These are phyloP conservation scores for Trichoderma guizhouense DNA, from an alignment of 2,329 filamentous ascomycete genomes.

Conservation along the genomic window DNA sequence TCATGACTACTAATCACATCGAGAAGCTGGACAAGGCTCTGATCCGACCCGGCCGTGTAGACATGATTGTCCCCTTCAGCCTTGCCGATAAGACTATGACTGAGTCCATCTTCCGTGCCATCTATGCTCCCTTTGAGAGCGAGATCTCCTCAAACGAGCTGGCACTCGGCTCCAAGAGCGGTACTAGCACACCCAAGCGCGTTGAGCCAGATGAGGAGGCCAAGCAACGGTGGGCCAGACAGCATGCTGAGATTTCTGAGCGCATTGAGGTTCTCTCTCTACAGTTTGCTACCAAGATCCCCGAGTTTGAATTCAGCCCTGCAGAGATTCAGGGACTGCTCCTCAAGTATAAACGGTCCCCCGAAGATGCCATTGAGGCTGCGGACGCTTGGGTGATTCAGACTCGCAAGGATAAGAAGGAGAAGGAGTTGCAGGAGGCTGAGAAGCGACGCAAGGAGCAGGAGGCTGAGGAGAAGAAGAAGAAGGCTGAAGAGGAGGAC, in stretches of 20 bases:
- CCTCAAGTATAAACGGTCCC: constrained; percentile 53
- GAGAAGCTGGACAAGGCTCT: constrained; percentile 61
- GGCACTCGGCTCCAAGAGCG: constrained; percentile 13
- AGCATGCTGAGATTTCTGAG: constrained; percentile 36
- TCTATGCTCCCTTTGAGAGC: constrained; percentile 52
- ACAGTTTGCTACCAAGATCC: constrained; percentile 50
- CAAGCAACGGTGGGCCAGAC: constrained; percentile 28
- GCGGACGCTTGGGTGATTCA: constrained; percentile 49
- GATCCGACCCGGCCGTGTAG: constrained; percentile 60
- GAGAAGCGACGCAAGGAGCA: constrained; percentile 39
- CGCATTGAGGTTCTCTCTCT: constrained; percentile 45
- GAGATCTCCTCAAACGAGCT: constrained; percentile 21
- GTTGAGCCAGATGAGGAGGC: constrained; percentile 31
- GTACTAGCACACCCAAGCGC: constrained; percentile 18
- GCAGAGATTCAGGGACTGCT: constrained; percentile 60
- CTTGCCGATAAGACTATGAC: constrained; percentile 52
- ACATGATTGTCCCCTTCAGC: constrained; percentile 57
- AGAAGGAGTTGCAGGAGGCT: constrained; percentile 41
- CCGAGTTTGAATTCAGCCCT: constrained; percentile 54
- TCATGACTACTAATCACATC: constrained; percentile 64
- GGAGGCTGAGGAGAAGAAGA: constrained; percentile 32
- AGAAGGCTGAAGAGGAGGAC: constrained; percentile 30
- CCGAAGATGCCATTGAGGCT: constrained; percentile 45
- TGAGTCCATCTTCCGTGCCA: constrained; percentile 54
- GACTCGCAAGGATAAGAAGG: constrained; percentile 47